These are phyloP conservation scores for Sugiyamaella castrensis DNA, from an alignment of 1,139 yeast species.

Conservation along the genomic window DNA sequence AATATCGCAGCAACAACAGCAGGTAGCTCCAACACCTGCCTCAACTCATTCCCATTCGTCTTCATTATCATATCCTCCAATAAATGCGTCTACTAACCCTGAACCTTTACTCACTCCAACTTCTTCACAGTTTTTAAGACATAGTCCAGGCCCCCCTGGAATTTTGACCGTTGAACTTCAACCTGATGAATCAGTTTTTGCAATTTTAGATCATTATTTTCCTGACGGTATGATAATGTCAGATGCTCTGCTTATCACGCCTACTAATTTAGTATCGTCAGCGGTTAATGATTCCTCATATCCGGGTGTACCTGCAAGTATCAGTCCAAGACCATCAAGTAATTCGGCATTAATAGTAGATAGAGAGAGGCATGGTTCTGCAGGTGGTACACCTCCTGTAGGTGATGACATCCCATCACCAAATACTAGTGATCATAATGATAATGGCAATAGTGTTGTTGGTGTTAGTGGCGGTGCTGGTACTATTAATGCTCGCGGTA, in stretches of 20 bases:
- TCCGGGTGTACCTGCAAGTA: background rate
- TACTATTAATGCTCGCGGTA: background rate
- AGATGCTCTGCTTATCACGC: conserved; percentile 57
- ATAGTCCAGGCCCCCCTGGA: conserved; percentile 8
- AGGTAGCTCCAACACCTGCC: background rate
- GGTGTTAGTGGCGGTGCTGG: background rate
- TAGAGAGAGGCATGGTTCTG: too few species aligned
- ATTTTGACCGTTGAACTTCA: conserved; percentile 17
- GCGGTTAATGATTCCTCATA: conserved; percentile 2
- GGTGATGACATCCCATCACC: background rate
- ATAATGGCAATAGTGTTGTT: background rate
- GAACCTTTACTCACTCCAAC: conserved; percentile 5
- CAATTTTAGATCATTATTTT: conserved; percentile 55
- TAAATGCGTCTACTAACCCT: background rate
- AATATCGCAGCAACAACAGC: too few species aligned
- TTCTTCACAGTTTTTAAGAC: conserved; percentile 8
- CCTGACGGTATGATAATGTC: conserved; percentile 68
- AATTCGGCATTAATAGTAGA: too few species aligned
- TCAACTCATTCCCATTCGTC: background rate
- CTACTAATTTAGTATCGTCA: background rate
- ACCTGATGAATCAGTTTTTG: conserved; percentile 66
- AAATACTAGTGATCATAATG: background rate
- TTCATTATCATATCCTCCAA: background rate
- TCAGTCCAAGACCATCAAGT: conserved; percentile 1
- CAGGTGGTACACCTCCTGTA: too few species aligned